Evolutionary conservation across 2,329 filamentous ascomycete species (phyloP).

Genomic region (Colletotrichum sp.): DNA sequence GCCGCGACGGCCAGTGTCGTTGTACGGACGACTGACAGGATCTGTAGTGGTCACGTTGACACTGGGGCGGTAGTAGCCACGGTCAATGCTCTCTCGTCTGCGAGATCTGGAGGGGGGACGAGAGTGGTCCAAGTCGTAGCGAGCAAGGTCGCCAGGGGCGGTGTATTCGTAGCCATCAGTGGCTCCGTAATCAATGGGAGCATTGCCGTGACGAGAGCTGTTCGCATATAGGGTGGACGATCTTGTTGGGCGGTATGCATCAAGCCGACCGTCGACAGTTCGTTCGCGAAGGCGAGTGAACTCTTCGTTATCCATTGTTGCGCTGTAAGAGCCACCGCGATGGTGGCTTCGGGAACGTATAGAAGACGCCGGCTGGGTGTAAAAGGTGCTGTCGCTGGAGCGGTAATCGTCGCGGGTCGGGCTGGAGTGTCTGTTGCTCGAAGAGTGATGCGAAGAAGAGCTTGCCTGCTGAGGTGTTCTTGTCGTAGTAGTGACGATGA

Average conservation of each 20-base stretch:
- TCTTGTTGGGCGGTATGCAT: conserved; percentile 53
- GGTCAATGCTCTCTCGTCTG: conserved; percentile 61
- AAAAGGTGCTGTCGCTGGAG: conserved; percentile 58
- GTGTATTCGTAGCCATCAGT: conserved; percentile 68
- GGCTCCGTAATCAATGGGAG: conserved; percentile 57
- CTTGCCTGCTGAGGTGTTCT: conserved; percentile 39
- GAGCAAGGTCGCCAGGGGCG: conserved; percentile 64
- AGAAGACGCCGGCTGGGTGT: conserved; percentile 64
- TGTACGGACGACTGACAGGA: conserved; percentile 29
- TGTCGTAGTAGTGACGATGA: conserved; percentile 62
- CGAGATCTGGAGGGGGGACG: conserved; percentile 42
- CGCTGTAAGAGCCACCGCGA: conserved; percentile 48
- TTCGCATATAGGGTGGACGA: conserved; percentile 51
- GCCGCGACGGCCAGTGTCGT: conserved; percentile 36
- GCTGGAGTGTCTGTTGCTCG: conserved; percentile 43
- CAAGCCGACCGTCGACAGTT: conserved; percentile 48
- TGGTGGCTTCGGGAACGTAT: conserved; percentile 55
- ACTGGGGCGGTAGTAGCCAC: conserved; percentile 60
- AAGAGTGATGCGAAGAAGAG: conserved; percentile 35
- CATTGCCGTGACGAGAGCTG: conserved; percentile 46
- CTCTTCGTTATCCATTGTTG: conserved; percentile 57
- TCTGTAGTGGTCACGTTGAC: conserved; percentile 39
- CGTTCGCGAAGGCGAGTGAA: conserved; percentile 55
- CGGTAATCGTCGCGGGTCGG: conserved; percentile 58
- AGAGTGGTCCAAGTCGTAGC: conserved; percentile 64